A percentile compares a stretch with the other conserved stretches of the same genome.
Evolutionary conservation across 2,329 filamentous ascomycete genomes (phyloP).

Genomic region (Calonectria montana): DNA sequence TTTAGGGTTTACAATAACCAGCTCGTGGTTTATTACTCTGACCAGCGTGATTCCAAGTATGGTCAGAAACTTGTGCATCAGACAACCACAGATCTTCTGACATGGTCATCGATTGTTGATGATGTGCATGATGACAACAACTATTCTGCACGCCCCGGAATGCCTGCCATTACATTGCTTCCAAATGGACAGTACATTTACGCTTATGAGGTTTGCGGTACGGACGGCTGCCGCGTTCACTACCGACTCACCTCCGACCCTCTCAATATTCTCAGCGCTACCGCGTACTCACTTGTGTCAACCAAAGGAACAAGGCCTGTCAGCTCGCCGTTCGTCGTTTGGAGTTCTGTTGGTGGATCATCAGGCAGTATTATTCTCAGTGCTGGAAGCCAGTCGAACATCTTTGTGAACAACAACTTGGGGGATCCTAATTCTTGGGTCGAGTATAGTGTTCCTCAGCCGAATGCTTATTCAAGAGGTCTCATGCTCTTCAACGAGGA

Average conservation of each 20-base stretch:
- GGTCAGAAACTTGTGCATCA: slow-evolving; percentile 79
- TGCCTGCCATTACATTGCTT: slow-evolving; percentile 71
- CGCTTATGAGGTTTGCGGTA: slow-evolving; percentile 70
- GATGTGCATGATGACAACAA: slow-evolving; percentile 69
- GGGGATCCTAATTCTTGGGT: slow-evolving; percentile 52
- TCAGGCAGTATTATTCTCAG: slow-evolving; percentile 59
- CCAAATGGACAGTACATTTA: slow-evolving; percentile 66
- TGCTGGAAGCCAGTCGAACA: slow-evolving; percentile 49
- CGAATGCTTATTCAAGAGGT: slow-evolving; percentile 50
- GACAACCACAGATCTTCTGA: slow-evolving; percentile 66
- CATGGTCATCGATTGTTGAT: slow-evolving; percentile 66
- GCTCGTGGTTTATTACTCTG: slow-evolving; percentile 76
- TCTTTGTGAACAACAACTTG: slow-evolving; percentile 56
- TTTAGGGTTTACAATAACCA: slow-evolving; percentile 64
- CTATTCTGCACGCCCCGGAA: slow-evolving; percentile 74
- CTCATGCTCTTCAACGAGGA: slow-evolving; percentile 50
- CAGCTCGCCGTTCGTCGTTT: slow-evolving; percentile 57
- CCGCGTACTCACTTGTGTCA: slow-evolving; percentile 47
- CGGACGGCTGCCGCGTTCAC: slow-evolving; percentile 54
- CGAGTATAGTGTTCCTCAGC: slow-evolving; percentile 47
- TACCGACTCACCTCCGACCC: slow-evolving; percentile 56
- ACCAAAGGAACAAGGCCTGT: slow-evolving; percentile 49
- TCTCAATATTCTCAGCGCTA: slow-evolving; percentile 47
- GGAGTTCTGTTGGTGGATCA: slow-evolving; percentile 55
- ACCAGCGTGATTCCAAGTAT: slow-evolving; percentile 71